Conservation (phyloP, 441 rosid genomes). For the Cnidoscolus chayamansa region DNA sequence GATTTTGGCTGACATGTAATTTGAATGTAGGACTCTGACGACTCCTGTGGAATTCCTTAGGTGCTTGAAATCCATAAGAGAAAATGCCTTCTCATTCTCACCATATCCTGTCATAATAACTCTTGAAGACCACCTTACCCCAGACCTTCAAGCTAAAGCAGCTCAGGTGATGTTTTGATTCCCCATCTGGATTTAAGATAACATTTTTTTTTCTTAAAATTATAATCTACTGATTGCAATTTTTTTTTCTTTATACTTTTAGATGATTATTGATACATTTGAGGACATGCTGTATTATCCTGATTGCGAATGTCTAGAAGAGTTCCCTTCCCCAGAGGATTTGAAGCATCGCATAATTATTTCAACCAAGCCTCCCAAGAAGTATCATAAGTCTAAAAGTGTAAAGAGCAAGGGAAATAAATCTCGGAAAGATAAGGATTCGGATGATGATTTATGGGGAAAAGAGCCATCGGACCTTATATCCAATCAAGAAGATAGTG, state of each 20-base stretch:
- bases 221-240: constrained; percentile 13
- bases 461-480: constrained; percentile 43
- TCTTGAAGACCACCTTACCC: constrained; percentile 91
- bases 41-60: constrained; percentile 71
- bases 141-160: constrained; percentile 75
- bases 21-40: constrained; percentile 64
- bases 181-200: constrained; percentile 9
- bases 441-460: constrained; percentile 75
- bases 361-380: constrained; percentile 90
- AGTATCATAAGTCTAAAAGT: constrained; percentile 56
- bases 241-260: constrained; percentile 15
- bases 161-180: constrained; percentile 50
- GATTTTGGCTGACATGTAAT: constrained; percentile 1
- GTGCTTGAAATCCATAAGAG: constrained; percentile 68
- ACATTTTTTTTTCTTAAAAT: constrained; percentile 1
- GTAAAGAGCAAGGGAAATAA: constrained; percentile 35
- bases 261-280: constrained; percentile 70
- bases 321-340: constrained; percentile 70
- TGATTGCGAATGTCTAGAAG: constrained; percentile 57
- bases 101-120: constrained; percentile 84
- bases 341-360: constrained; percentile 62
- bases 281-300: constrained; percentile 69
- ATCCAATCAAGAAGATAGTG: constrained; percentile 44
- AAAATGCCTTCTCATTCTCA: constrained; percentile 65
- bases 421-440: constrained; percentile 38